phyloP scores from a whole-genome alignment of 768 basidiomycete species.

The Lactarius psammicola region DNA sequence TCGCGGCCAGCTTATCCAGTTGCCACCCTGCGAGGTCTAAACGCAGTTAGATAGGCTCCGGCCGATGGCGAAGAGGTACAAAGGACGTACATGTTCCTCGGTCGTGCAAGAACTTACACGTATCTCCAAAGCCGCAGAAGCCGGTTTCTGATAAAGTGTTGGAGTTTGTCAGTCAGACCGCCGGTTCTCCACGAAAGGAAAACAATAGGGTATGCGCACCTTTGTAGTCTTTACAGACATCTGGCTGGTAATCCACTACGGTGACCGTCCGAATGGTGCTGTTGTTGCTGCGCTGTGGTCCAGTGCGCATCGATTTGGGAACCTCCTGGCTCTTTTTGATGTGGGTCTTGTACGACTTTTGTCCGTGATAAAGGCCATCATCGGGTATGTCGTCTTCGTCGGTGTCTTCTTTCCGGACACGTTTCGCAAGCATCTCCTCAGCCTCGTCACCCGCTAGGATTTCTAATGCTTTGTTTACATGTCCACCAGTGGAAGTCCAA shows the following conservation, averaged over 20 bases:
- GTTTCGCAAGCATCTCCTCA: conserved; percentile 71
- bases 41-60: conserved; percentile 5
- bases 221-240: conserved; percentile 99
- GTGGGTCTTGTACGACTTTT: conserved; percentile 76
- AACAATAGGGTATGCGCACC: conserved; percentile 63
- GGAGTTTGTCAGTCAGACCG: conserved; percentile 10
- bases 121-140: conserved; percentile 98
- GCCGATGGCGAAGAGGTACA: conserved; percentile 24
- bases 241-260: conserved; percentile 95
- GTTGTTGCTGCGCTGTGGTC: conserved; percentile 65
- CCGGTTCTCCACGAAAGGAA: neutral
- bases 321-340: conserved; percentile 80
- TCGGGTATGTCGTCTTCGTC: conserved; percentile 64
- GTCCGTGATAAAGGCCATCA: conserved; percentile 85
- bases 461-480: conserved; percentile 67
- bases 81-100: conserved; percentile 81
- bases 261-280: conserved; percentile 93
- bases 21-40: conserved; percentile 98
- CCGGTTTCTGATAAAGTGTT: conserved; percentile 79
- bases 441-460: conserved; percentile 83
- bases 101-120: conserved; percentile 98
- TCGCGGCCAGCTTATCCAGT: conserved; percentile 88
- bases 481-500: conserved; percentile 76
- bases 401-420: conserved; percentile 53
- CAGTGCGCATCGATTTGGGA: conserved; percentile 85